Evolutionary conservation across 768 basidiomycete genomes (phyloP), one percentile per base, ranked within the genome.

Genomic region (Agrocybe praecox): DNA sequence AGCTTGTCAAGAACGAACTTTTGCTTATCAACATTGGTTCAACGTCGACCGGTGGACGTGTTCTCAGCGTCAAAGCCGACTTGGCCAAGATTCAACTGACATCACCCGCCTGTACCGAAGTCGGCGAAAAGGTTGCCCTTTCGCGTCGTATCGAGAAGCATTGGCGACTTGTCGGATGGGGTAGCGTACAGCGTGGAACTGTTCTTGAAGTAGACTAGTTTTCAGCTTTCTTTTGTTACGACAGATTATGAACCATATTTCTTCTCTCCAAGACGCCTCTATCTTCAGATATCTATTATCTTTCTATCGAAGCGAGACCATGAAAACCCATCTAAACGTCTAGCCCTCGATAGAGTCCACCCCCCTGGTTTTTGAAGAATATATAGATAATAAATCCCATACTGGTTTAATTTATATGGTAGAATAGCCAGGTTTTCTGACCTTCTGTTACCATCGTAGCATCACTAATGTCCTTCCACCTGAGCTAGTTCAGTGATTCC

Each of bases 21-120:
- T 75, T 98, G 2, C 84, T 98, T 59, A 96, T 99, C 80, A 98
- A 98, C 78, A 98, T 99, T 56, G 96, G 96, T 18, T 96, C 94
- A 19, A 98, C 95, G 1, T 97, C 96, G 3, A 96, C 95, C 2
- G 97, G 97, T 58, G 96, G 97, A 29, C 89, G 96, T 40, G 95
- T 99, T 14, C 74, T 98, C 61, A 90, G 85, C 67, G 94, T 97
- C 67, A 97, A 96, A 74, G 94, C 91, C 10, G 96, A 97, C 73
- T 80, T 98, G 8, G 95, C 95, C 15, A 94, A 94, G 78, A 96
- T 96, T 57, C 89, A 94, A 65, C 75, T 98, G 53, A 98, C 95
- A 26, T 89, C 89, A 1, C 97, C 97, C 0, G 94, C 94, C 9
- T 98, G 97, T 71, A 96, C 95, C 24, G 95, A 98, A 72, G 84